Evolutionary conservation across 2,329 filamentous ascomycete species (phyloP).

Genomic region (Ceratocystis albifundus): DNA sequence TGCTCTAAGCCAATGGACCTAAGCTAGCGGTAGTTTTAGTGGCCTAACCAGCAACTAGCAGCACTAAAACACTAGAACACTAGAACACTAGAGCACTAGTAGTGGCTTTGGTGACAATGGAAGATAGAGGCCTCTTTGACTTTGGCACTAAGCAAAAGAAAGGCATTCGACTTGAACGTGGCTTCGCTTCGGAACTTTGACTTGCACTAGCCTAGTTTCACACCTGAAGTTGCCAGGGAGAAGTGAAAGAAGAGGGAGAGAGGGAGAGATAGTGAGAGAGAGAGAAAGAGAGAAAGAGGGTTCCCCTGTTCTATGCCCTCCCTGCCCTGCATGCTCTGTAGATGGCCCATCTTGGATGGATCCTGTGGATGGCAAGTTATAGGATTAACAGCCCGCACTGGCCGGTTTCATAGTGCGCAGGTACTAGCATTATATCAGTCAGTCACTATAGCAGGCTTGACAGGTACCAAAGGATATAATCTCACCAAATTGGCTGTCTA

Average conservation of each 20-base stretch:
- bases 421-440: neutral
- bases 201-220: slow-evolving; percentile 7
- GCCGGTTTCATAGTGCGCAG: neutral
- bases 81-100: no score
- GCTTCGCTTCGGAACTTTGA: slow-evolving; percentile 6
- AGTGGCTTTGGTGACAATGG: no score
- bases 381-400: neutral
- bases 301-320: no score
- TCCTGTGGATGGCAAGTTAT: no score
- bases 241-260: neutral
- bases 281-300: neutral
- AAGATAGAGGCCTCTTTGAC: no score
- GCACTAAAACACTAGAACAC: no score
- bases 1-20: no score
- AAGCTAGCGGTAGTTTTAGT: no score
- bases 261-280: neutral
- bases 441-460: slow-evolving; percentile 1
- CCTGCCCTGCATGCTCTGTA: no score
- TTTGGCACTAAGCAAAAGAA: no score
- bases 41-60: no score
- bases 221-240: neutral
- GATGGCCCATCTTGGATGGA: no score
- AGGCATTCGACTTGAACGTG: neutral
- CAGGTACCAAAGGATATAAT: neutral
- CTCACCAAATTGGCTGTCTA: neutral